Evolutionary conservation across 129 eudicot species (phyloP).

Genomic region (Calendula officinalis): DNA sequence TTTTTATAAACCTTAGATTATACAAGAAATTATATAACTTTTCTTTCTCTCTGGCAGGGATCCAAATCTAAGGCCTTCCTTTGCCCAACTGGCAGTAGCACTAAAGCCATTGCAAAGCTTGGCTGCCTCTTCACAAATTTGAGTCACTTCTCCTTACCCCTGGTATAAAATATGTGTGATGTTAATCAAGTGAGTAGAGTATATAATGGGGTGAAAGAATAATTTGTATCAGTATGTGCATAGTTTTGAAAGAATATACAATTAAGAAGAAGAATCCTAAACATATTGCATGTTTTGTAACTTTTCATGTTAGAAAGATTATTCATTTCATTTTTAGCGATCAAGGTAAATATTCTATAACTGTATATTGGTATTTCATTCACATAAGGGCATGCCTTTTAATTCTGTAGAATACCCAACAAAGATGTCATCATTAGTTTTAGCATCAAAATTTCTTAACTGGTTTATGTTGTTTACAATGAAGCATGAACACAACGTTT

Average conservation of each 20-base stretch:
- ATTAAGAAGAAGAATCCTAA: constrained; percentile 1
- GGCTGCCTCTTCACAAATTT: constrained; percentile 46
- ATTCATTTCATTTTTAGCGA: not conserved
- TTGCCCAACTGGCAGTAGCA: constrained; percentile 81
- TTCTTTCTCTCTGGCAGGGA: constrained; percentile 39
- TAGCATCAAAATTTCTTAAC: no score
- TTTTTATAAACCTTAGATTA: not conserved
- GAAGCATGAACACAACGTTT: no score
- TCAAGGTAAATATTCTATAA: not conserved
- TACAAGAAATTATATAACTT: not conserved
- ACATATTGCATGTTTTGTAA: constrained; percentile 5
- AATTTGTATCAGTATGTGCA: constrained; percentile 22
- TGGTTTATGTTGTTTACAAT: no score
- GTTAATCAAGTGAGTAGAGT: constrained; percentile 19
- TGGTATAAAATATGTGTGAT: constrained; percentile 3
- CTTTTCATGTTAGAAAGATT: not conserved
- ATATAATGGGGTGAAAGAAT: constrained; percentile 24
- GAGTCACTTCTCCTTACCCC: constrained; percentile 34
- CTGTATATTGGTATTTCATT: no score
- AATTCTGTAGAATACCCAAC: no score
- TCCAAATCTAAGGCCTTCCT: constrained; percentile 92
- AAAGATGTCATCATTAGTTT: no score
- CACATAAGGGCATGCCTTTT: no score
- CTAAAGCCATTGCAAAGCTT: constrained; percentile 86
- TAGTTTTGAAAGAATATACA: constrained; percentile 28